Base-by-base conservation (phyloP, 2,329 filamentous ascomycete species). In the Canariomyces notabilis region DNA sequence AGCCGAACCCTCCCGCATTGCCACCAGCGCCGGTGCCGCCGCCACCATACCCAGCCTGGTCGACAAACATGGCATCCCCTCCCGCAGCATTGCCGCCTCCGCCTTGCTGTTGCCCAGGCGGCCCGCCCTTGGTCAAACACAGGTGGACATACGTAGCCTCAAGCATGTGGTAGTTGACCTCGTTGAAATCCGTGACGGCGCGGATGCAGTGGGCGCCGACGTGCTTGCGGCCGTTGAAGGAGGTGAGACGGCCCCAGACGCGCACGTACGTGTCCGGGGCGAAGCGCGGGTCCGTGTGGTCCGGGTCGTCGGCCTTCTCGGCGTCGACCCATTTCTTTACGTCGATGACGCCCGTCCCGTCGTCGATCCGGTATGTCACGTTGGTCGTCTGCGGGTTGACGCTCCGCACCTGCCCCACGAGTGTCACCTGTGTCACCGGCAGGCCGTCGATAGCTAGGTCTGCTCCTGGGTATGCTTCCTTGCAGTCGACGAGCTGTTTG, bases 281-380 rank as follows among this genome's bases (percentile, higher is more conserved):
- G 57, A 87, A 79, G 23, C 6, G 34, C 6, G 39, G 14, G 26
- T 11, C 9, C 52, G 78, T 76, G 16, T 72, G 64, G 53, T 72
- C 70, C 21, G 65, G 61, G 32, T 67, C 63, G 29, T 76, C 73
- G 47, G 67, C 67, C 62, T 76, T 76, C 61, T 81, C 79, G 55
- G 76, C 69, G 67, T 91, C 85, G 47, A 87, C 75, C 85, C 87
- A 95, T 65, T 86, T 83, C 72, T 93, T 94, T 56, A 89, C 90
- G 67, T 98, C 94, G 59, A 96, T 84, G 51, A 83, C 76, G 50
- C 89, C 90, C 1, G 94, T 98, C 64, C 93, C 93, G 67, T 98
- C 93, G 69, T 98, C 93, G 59, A 98, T 74, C 61, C 84, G 87
- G 76, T 94, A 95, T 37, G 88, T 95, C 57, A 89, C 82, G 70